These are phyloP conservation scores for Metschnikowia kunwiensis DNA, from an alignment of 805 yeast species.

Conservation along the genomic window DNA sequence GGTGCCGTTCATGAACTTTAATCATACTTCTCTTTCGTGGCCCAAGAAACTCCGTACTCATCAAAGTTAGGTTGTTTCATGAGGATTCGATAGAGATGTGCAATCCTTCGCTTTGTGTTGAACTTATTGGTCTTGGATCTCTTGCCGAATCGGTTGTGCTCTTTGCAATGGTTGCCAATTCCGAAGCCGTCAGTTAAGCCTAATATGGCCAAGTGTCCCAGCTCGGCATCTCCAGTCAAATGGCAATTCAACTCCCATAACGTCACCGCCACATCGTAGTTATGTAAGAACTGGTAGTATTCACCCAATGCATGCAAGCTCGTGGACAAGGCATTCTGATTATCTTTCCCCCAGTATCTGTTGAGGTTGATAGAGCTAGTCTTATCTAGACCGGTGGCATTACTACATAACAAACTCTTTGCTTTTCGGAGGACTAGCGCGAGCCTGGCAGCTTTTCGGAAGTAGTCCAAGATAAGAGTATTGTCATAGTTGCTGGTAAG, in stretches of 20 bases:
- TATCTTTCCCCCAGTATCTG: constrained; percentile 18
- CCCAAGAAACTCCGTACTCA: constrained; percentile 21
- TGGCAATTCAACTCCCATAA: constrained; percentile 24
- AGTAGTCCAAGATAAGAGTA: constrained; percentile 20
- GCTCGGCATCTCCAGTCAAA: constrained; percentile 21
- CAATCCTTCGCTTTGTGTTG: constrained; percentile 21
- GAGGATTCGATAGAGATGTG: constrained; percentile 19
- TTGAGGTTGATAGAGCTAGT: constrained; percentile 4
- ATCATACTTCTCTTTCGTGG: constrained; percentile 18
- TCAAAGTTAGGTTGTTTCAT: constrained; percentile 16
- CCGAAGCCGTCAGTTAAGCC: constrained; percentile 24
- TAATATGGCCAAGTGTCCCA: constrained; percentile 23
- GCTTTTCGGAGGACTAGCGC: constrained; percentile 18
- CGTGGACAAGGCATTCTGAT: constrained; percentile 18
- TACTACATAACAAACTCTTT: constrained; percentile 11
- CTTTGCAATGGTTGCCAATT: constrained; percentile 20
- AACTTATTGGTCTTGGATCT: constrained; percentile 19
- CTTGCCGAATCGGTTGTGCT: constrained; percentile 20
- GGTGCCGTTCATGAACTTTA: no score
- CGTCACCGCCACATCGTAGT: constrained; percentile 20
- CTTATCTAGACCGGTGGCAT: constrained; percentile 1
- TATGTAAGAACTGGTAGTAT: constrained; percentile 19
- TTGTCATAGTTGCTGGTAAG: constrained; percentile 21
- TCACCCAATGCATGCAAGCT: constrained; percentile 21
- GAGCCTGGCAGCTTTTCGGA: constrained; percentile 22